Evolutionary conservation across 1,284 basidiomycete species (phyloP), one percentile per base, ranked within the genome.

Genomic region (Melampsora larici-populina): DNA sequence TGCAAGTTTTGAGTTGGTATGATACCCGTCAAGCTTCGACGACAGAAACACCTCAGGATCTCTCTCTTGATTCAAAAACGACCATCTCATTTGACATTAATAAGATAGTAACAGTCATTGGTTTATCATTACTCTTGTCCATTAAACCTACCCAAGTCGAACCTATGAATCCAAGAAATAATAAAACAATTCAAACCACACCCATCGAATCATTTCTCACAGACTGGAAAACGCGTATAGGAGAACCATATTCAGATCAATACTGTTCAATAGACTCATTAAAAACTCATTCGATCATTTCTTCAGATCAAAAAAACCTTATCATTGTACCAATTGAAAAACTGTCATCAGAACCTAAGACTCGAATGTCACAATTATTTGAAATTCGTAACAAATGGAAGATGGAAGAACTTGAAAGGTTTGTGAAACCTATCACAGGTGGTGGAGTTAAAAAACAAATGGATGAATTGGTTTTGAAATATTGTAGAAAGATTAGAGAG

Each of bases 401-500:
- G 36, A 21, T 70, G 11, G 75, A 78, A 9, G 26, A 78, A 43
- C 68, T 78, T 24, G 75, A 78, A 58, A 26, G 55, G 1, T 78
- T 78, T 48, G 36, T 78, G 4, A 26, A n/a, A 33, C 75, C 75
- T 29, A 31, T 78, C 26, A 78, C 75, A n/a, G 75, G 60, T 36
- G 75, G 75, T 62, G 74, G 74, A 1, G 8, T 68, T 4, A 60
- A 69, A 36, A 76, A 76, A 69, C 67, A 76, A 31, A 58, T 68
- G 49, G 74, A 76, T 31, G 74, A 76, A 51, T 69, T 76, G 29
- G 29, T 76, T 13, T 60, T 76, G n/a, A 76, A 76, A 43, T 76
- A 60, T 76, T 76, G 74, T 46, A n/a, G 74, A 18, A 76, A 76
- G 29, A 76, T 76, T 43, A 76, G 68, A 69, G 74, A 76, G 55